These are phyloP conservation scores for Pestalotiopsis sp. DNA, from an alignment of 2,329 filamentous ascomycete genomes.

Conservation along the genomic window DNA sequence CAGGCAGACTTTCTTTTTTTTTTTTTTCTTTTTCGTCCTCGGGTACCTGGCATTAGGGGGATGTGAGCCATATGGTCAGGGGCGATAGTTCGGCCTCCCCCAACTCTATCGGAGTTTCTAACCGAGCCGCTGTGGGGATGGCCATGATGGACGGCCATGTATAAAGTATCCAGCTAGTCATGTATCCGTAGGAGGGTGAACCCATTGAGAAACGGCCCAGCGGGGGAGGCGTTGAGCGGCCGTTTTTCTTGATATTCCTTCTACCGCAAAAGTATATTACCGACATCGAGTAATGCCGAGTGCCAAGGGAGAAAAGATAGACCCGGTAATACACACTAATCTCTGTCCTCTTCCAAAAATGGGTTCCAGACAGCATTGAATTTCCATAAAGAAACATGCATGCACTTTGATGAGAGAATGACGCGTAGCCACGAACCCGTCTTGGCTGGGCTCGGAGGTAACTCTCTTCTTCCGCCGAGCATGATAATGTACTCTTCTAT, in stretches of 20 bases:
- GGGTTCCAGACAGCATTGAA: neutral
- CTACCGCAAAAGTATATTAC: neutral
- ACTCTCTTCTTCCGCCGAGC: neutral
- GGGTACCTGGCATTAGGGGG: neutral
- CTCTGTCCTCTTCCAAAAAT: neutral
- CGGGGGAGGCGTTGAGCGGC: neutral
- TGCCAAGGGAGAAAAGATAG: neutral
- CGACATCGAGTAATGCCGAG: neutral
- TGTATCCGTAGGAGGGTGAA: no score
- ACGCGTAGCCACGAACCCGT: neutral
- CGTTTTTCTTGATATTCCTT: neutral
- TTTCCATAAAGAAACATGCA: neutral
- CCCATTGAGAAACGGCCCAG: neutral
- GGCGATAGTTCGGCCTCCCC: neutral
- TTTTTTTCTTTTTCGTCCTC: neutral
- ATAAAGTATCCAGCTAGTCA: no score
- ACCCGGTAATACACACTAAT: neutral
- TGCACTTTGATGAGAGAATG: neutral
- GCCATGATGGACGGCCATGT: neutral
- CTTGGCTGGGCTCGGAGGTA: neutral
- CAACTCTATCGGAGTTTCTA: neutral
- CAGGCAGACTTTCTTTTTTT: neutral
- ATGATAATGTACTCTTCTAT: no score
- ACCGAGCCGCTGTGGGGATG: neutral
- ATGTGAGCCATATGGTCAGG: neutral